Evolutionary conservation across 805 yeast genomes (phyloP).

Genomic region (Teunomyces barrocoloradensis): DNA sequence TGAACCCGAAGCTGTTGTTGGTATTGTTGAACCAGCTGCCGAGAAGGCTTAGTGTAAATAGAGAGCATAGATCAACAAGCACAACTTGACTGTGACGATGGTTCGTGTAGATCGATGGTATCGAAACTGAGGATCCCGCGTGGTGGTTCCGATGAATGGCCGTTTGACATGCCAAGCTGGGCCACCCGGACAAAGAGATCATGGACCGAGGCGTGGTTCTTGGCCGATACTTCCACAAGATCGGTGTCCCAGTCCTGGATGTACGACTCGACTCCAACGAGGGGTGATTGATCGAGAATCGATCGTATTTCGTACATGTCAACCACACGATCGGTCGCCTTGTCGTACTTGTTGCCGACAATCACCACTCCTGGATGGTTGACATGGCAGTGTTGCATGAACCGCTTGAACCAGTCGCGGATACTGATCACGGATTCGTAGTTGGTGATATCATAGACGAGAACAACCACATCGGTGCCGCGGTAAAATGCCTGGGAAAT

Average conservation of each 20-base stretch:
- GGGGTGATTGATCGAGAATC: slow-evolving; percentile 21
- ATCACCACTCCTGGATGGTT: slow-evolving; percentile 46
- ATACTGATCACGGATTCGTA: slow-evolving; percentile 49
- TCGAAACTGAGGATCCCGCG: slow-evolving; percentile 28
- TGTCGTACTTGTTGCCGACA: slow-evolving; percentile 54
- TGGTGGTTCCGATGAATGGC: slow-evolving; percentile 4
- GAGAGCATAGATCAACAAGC: slow-evolving; percentile 14
- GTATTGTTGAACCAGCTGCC: background rate
- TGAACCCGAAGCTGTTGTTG: background rate
- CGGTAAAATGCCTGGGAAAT: slow-evolving; percentile 55
- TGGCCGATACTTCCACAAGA: slow-evolving; percentile 32
- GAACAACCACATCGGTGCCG: slow-evolving; percentile 55
- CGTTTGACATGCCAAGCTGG: slow-evolving; percentile 26
- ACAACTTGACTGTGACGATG: slow-evolving; percentile 13
- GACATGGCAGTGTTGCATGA: slow-evolving; percentile 48
- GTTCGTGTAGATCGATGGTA: slow-evolving; percentile 24
- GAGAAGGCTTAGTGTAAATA: slow-evolving; percentile 3
- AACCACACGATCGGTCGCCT: slow-evolving; percentile 29
- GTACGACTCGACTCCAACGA: slow-evolving; percentile 21
- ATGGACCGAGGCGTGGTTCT: slow-evolving; percentile 29
- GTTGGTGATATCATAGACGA: slow-evolving; percentile 54
- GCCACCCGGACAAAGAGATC: slow-evolving; percentile 37
- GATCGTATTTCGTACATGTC: slow-evolving; percentile 36
- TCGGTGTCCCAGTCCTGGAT: slow-evolving; percentile 34
- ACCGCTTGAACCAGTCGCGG: slow-evolving; percentile 47